Conservation (phyloP, 306 rosid species). For the Calophaca sinica region DNA sequence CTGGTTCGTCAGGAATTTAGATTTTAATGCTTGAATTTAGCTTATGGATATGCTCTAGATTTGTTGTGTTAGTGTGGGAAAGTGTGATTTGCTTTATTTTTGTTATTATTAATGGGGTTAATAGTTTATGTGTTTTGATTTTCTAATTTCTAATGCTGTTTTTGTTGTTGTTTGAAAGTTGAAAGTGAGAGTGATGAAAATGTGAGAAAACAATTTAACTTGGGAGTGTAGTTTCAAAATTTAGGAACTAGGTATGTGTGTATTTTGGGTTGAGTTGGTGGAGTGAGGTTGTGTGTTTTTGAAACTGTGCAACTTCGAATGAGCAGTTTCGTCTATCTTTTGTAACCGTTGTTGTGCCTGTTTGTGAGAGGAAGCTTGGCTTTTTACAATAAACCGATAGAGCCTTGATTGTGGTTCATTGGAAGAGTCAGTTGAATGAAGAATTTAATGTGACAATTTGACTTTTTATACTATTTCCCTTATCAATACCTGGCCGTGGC, state of each 20-base stretch:
- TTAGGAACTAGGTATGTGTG: slow-evolving; percentile 3
- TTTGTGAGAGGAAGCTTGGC: slow-evolving; percentile 22
- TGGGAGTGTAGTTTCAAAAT: slow-evolving; percentile 15
- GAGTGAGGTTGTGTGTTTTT: slow-evolving; percentile 30
- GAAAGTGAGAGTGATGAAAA: slow-evolving; percentile 23
- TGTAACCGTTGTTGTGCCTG: slow-evolving; percentile 26
- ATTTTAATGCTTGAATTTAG: slow-evolving; percentile 39
- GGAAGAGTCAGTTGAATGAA: neutral
- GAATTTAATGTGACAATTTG: neutral
- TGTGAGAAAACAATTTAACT: neutral
- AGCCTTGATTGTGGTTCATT: slow-evolving; percentile 25
- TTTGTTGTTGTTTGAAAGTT: slow-evolving; percentile 36
- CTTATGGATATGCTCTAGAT: slow-evolving; percentile 49
- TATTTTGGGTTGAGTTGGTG: slow-evolving; percentile 23
- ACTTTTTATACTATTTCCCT: neutral
- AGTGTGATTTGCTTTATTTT: slow-evolving; percentile 23
- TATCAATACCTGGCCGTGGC: neutral
- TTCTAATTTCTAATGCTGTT: slow-evolving; percentile 30
- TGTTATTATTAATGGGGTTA: neutral
- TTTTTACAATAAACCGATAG: slow-evolving; percentile 2
- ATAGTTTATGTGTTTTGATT: slow-evolving; percentile 28
- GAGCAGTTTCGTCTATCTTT: neutral
- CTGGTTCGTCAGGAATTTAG: slow-evolving; percentile 8
- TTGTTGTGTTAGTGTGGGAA: slow-evolving; percentile 34
- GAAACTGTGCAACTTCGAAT: neutral